phyloP scores from a whole-genome alignment of 1,284 basidiomycete genomes.

The Omphalotus olearius region DNA sequence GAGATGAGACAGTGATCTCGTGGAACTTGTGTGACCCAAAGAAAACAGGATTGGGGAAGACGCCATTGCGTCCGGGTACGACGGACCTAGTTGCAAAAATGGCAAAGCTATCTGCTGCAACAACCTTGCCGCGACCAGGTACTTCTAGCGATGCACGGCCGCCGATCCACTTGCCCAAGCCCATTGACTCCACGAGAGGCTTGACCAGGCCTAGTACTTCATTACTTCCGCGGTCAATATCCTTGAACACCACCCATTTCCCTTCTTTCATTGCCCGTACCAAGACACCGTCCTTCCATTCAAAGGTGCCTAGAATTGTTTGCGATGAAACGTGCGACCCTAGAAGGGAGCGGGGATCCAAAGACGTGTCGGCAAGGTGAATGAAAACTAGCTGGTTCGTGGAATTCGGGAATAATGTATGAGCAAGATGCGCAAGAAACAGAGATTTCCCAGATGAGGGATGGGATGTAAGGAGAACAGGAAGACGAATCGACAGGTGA shows the following conservation, averaged over 20 bases:
- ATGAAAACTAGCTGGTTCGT: slow-evolving; percentile 73
- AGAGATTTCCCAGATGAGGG: slow-evolving; percentile 91
- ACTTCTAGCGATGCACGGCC: slow-evolving; percentile 65
- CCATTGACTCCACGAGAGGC: slow-evolving; percentile 80
- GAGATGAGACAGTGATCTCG: slow-evolving; percentile 64
- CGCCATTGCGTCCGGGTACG: slow-evolving; percentile 35
- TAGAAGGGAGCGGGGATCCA: slow-evolving; percentile 91
- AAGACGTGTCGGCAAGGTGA: slow-evolving; percentile 89
- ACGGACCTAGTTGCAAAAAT: slow-evolving; percentile 81
- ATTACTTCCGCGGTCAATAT: slow-evolving; percentile 85
- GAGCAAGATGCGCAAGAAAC: slow-evolving; percentile 75
- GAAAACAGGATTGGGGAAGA: slow-evolving; percentile 59
- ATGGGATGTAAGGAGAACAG: slow-evolving; percentile 82
- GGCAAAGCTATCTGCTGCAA: slow-evolving; percentile 72
- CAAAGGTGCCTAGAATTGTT: slow-evolving; percentile 84
- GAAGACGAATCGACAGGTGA: slow-evolving; percentile 65
- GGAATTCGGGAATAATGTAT: slow-evolving; percentile 52
- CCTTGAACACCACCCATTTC: slow-evolving; percentile 92
- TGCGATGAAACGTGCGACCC: slow-evolving; percentile 93
- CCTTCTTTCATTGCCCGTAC: slow-evolving; percentile 89
- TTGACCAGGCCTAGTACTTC: slow-evolving; percentile 86
- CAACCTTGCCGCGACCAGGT: slow-evolving; percentile 64
- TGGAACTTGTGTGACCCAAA: slow-evolving; percentile 80
- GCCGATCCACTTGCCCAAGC: slow-evolving; percentile 73
- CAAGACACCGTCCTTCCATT: slow-evolving; percentile 95